Base-by-base conservation (phyloP, 2,329 filamentous ascomycete species). In the Coniella lustricola region DNA sequence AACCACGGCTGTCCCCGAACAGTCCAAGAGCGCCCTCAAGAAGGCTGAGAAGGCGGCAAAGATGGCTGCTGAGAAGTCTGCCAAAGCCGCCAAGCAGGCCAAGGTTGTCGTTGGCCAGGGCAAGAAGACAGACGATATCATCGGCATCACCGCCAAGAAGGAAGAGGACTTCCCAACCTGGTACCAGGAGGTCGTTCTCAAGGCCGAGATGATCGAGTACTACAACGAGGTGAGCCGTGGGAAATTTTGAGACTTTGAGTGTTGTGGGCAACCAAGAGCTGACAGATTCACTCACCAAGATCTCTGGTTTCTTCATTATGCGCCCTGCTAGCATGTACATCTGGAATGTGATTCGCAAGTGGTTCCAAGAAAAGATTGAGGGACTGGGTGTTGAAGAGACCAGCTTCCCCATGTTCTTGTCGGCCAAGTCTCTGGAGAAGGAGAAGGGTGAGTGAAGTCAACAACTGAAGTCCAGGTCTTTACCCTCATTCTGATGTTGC, bases 161-260 rank as follows among this genome's bases (percentile, higher is more conserved):
- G 75, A 84, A 42, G 84, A 87, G 41, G 89, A 97, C 70, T 93
- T 98, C 65, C 39, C 44, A 8, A 25, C 41, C 2, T 98, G 93
- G 93, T 98, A 98, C 70, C 89, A 95, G 71, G 91, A 98, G 71
- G 87, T 97, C 53, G 85, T 98, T 49, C 83, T 90, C 63, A 98
- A 98, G 79, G 88, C 89, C 59, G 89, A 96, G 66, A 87, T 98
- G 85, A 84, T 97, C 60, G 90, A 95, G 63, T 98, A 96, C 79
- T 97, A 96, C 65, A 73, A 58, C 44, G 67, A 71, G 55, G 60
- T 62, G 46, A 51, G 55, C 38, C 14, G 16, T 14, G 10, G 29
- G 29, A 29, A 18, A 4, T 14, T 14, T 9, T 21, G n/a, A 2
- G 33, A 18, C 5, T n/a, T 18, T 16, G 29, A 18, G 10, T 18